phyloP scores from a whole-genome alignment of 345 rosid species.

The Corchorus olitorius region DNA sequence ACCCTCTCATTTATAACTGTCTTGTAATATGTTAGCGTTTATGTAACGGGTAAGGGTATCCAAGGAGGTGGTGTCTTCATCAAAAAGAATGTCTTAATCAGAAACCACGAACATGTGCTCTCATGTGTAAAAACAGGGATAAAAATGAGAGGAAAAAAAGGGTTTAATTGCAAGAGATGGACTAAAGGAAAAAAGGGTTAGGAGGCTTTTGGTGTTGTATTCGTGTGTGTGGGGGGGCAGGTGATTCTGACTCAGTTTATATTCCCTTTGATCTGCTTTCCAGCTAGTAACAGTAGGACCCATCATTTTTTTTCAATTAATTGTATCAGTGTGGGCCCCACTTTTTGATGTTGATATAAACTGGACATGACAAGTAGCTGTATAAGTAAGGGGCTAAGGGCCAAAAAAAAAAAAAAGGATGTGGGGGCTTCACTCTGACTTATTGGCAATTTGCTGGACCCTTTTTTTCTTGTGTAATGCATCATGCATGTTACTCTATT shows the following conservation, averaged over 20 bases:
- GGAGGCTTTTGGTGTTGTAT: background rate
- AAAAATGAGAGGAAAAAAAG: background rate
- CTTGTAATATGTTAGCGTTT: background rate
- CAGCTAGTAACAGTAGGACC: constrained; percentile 44
- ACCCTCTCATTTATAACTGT: background rate
- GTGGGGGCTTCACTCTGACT: background rate
- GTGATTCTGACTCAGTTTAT: constrained; percentile 28
- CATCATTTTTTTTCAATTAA: background rate
- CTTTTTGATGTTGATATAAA: constrained; percentile 22
- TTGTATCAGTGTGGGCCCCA: constrained; percentile 30
- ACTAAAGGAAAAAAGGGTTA: background rate
- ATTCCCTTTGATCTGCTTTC: constrained; percentile 44
- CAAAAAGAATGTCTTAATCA: background rate
- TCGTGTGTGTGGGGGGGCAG: background rate
- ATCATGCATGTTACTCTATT: background rate
- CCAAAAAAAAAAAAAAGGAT: no score
- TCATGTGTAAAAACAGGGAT: background rate
- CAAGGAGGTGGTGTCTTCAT: background rate
- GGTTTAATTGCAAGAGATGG: background rate
- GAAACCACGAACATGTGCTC: background rate
- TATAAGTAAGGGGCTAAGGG: constrained; percentile 12
- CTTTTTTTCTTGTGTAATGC: background rate
- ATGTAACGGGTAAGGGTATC: background rate
- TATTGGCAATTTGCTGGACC: background rate
- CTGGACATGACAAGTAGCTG: constrained; percentile 18